Evolutionary conservation across 371 early-diverging fungal species (phyloP).

Genomic region (Apophysomyces sp.): DNA sequence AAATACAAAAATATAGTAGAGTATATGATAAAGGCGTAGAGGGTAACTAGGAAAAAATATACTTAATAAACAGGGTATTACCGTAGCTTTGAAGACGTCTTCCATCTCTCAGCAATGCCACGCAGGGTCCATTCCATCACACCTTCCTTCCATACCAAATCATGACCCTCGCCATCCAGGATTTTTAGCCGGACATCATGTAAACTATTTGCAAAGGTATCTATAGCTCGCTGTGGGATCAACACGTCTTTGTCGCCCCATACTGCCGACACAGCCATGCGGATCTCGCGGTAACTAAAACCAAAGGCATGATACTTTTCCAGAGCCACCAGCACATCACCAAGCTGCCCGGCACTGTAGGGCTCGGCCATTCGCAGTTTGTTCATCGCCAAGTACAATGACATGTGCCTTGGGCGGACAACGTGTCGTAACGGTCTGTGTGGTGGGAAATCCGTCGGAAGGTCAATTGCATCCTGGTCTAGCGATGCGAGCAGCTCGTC

Average conservation of each 20-base stretch:
- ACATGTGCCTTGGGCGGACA: conserved; percentile 46
- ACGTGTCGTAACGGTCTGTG: conserved; percentile 48
- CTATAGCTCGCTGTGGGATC: conserved; percentile 40
- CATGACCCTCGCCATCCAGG: conserved; percentile 51
- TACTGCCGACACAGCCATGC: conserved; percentile 39
- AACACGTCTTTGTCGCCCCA: conserved; percentile 55
- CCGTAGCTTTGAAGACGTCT: background rate
- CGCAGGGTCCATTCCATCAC: conserved; percentile 54
- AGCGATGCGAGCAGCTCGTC: conserved; percentile 35
- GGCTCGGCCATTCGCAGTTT: conserved; percentile 40
- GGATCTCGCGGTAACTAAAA: conserved; percentile 43
- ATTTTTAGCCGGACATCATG: conserved; percentile 45
- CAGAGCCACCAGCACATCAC: conserved; percentile 47
- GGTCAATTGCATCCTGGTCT: conserved; percentile 32
- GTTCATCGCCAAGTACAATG: conserved; percentile 50
- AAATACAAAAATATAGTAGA: background rate
- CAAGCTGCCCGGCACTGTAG: conserved; percentile 39
- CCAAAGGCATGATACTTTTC: conserved; percentile 52
- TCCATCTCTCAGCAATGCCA: conserved; percentile 34
- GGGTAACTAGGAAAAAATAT: background rate
- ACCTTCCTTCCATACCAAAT: conserved; percentile 56
- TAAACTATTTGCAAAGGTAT: conserved; percentile 36
- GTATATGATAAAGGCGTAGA: background rate
- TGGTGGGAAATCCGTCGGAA: conserved; percentile 49
- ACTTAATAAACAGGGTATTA: background rate